Evolutionary conservation across 139 green algal species (phyloP).

Genomic region (Chlamydomonas applanata): DNA sequence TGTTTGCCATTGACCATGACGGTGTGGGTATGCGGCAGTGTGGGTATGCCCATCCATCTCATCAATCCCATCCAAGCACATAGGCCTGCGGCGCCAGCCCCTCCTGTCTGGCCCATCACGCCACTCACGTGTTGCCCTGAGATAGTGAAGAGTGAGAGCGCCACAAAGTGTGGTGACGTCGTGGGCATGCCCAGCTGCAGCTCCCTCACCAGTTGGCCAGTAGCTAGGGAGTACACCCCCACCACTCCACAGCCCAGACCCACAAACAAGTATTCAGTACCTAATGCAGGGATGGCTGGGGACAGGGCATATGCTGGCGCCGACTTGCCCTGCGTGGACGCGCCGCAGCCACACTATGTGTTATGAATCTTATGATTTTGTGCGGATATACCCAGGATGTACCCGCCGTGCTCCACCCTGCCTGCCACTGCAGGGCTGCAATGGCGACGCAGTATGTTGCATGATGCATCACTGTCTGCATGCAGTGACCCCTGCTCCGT

Average conservation of each 20-base stretch:
- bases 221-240: conserved; percentile 40
- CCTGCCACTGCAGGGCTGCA: background rate
- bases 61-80: too few relatives aligned
- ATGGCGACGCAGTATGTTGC: background rate
- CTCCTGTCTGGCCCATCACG: too few relatives aligned
- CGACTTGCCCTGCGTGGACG: conserved; percentile 17
- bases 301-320: conserved; percentile 43
- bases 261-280: conserved; percentile 52
- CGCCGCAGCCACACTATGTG: too few relatives aligned
- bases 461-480: too few relatives aligned
- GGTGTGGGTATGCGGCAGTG: too few relatives aligned
- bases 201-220: conserved; percentile 30
- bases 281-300: conserved; percentile 21
- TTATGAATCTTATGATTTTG: too few relatives aligned
- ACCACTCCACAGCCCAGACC: conserved; percentile 38
- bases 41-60: too few relatives aligned
- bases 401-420: too few relatives aligned
- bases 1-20: too few relatives aligned
- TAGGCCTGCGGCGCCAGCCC: too few relatives aligned
- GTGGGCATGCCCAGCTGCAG: conserved; percentile 15
- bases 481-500: too few relatives aligned
- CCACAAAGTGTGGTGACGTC: conserved; percentile 16
- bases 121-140: background rate
- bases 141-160: conserved; percentile 23
- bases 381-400: too few relatives aligned